Evolutionary conservation across 257 asterid genomes (phyloP).

Genomic region (Lycium ferocissimum): DNA sequence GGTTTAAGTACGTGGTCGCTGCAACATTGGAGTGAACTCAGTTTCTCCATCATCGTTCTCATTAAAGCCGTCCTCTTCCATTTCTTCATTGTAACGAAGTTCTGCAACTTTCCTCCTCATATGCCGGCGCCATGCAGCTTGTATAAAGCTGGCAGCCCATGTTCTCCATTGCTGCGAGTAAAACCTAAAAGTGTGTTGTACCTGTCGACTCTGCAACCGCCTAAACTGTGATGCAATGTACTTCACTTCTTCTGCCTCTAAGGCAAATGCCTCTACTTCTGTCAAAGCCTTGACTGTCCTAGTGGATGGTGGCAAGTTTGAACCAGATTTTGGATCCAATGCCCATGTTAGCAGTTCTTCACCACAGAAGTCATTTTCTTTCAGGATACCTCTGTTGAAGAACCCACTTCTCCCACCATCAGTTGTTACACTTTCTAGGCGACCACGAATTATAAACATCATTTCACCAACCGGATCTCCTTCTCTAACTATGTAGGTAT

Average conservation of each 20-base stretch:
- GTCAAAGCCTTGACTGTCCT: slow-evolving; percentile 90
- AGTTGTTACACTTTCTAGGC: slow-evolving; percentile 90
- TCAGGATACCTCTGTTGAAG: slow-evolving; percentile 80
- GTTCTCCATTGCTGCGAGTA: slow-evolving; percentile 99
- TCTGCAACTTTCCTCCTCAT: slow-evolving; percentile 67
- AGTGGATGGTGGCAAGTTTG: slow-evolving; percentile 91
- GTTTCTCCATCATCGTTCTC: slow-evolving; percentile 35
- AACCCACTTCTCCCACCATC: slow-evolving; percentile 98
- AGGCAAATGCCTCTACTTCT: slow-evolving; percentile 95
- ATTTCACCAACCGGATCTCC: slow-evolving; percentile 95
- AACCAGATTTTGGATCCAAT: slow-evolving; percentile 80
- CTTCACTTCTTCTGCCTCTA: slow-evolving; percentile 86
- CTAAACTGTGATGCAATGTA: slow-evolving; percentile 91
- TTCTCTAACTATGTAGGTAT: slow-evolving; percentile 80
- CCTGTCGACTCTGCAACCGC: slow-evolving; percentile 90
- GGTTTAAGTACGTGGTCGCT: slow-evolving; percentile 45
- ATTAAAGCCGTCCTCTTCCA: slow-evolving; percentile 34
- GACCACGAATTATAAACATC: slow-evolving; percentile 95
- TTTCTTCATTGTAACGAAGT: slow-evolving; percentile 45
- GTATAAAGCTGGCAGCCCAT: slow-evolving; percentile 96
- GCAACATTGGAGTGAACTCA: slow-evolving; percentile 43
- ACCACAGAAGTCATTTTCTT: slow-evolving; percentile 91
- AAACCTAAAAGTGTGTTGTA: slow-evolving; percentile 91
- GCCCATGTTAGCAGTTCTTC: slow-evolving; percentile 99
- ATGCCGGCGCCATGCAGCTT: slow-evolving; percentile 93